Evolutionary conservation across 2,329 filamentous ascomycete genomes (phyloP).

Genomic region (Dendrostoma leiphaemia): DNA sequence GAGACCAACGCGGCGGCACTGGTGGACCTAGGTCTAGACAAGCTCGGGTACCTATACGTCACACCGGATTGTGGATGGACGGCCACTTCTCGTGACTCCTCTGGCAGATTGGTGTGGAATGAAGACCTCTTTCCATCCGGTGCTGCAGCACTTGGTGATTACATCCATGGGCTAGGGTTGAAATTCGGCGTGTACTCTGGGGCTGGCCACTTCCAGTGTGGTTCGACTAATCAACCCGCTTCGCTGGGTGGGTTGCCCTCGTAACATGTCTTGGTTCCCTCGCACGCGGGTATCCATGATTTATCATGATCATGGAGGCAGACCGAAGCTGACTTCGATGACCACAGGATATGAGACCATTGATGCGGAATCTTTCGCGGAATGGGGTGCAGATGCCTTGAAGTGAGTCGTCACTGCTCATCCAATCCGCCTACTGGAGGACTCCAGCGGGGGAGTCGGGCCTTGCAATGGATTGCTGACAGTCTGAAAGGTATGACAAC

Average conservation of each 20-base stretch:
- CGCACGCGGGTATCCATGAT: too few relatives aligned
- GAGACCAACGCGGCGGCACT: constrained; percentile 52
- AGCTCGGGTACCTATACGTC: constrained; percentile 54
- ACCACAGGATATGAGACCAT: constrained; percentile 38
- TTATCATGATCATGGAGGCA: too few relatives aligned
- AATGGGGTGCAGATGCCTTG: constrained; percentile 46
- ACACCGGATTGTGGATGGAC: constrained; percentile 61
- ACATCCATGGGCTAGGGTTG: constrained; percentile 45
- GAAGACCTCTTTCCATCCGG: constrained; percentile 47
- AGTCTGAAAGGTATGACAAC: constrained; percentile 41
- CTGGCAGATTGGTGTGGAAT: constrained; percentile 51
- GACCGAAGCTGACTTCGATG: not conserved
- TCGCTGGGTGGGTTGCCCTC: constrained; percentile 36
- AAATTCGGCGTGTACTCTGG: constrained; percentile 57
- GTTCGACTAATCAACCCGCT: constrained; percentile 39
- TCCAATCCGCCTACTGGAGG: not conserved
- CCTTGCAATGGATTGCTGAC: too few relatives aligned
- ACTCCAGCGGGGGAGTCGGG: too few relatives aligned
- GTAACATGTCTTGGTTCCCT: too few relatives aligned
- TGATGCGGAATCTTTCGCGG: constrained; percentile 38
- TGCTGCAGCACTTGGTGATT: constrained; percentile 46
- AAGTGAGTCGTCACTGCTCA: constrained; percentile 40
- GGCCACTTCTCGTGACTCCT: constrained; percentile 33
- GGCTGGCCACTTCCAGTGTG: constrained; percentile 43
- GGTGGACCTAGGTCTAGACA: constrained; percentile 47